Base-by-base conservation (phyloP, 345 rosid genomes). In the Punica granatum region DNA sequence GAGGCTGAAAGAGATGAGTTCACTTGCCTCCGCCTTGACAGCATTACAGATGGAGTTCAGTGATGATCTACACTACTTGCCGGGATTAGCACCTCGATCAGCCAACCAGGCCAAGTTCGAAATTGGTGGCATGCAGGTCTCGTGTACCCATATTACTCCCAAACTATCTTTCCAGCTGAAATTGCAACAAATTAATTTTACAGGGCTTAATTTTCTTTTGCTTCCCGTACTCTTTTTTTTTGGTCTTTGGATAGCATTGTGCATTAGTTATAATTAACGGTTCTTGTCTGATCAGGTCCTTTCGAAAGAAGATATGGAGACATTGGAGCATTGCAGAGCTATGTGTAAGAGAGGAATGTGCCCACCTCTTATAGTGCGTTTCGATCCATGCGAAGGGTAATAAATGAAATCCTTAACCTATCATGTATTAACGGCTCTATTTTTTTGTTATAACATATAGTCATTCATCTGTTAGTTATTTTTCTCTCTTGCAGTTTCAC, bases 121-220 rank as follows among this genome's bases (percentile, higher is more conserved):
- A 82, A 75, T 75, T 59, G 98, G 91, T 46, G 95, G 97, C 68
- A 92, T 90, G 97, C 97, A 92, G 97, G 98, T 92, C n/a, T 58
- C 36, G 10, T 31, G 69, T 66, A 25, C 34, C 36, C n/a, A 43
- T 12, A 41, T 25, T 3, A 1, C 28, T 7, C 26, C 56, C 6
- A 4, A 4, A 37, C 41, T 13, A 21, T 9, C 2, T 48, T 71
- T 71, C 4, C 32, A 23, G 25, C 36, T 7, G 35, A 35, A 19
- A 37, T 10, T 49, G 31, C 44, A 14, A 14, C 58, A 21, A 43
- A n/a, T 15, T 1, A 15, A 61, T 12, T n/a, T 8, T 11, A 10
- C 5, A 14, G 14, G 19, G 21, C 25, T 23, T 49, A 34, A 18
- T 58, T 63, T 30, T 18, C 21, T 15, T 59, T 48, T 21, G n/a